Evolutionary conservation across 306 rosid species (phyloP).

Genomic region (Cajanus cajan): DNA sequence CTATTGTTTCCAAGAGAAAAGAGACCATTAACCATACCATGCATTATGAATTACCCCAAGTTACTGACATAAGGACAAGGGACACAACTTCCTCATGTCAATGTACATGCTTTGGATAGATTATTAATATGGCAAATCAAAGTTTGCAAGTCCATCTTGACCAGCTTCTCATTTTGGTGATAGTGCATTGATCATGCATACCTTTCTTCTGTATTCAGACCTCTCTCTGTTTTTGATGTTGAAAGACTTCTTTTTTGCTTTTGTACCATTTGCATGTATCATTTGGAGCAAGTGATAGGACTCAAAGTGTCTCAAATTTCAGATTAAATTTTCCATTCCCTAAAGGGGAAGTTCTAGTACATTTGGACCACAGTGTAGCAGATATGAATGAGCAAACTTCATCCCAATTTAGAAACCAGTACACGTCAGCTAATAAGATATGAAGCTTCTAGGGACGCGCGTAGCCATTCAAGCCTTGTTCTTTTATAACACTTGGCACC

Average conservation of each 20-base stretch:
- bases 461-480: constrained; percentile 30
- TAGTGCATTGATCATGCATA: constrained; percentile 20
- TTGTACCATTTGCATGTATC: constrained; percentile 46
- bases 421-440: constrained; percentile 32
- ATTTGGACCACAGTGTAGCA: constrained; percentile 37
- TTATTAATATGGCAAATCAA: constrained; percentile 32
- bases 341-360: constrained; percentile 36
- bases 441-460: constrained; percentile 39
- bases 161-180: constrained; percentile 38
- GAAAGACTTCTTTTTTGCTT: constrained; percentile 28
- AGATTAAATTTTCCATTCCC: constrained; percentile 47
- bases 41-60: not conserved
- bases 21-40: constrained; percentile 2
- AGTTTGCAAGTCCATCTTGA: constrained; percentile 5
- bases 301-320: constrained; percentile 30
- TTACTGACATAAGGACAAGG: not conserved
- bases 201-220: constrained; percentile 22
- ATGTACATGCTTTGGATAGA: constrained; percentile 6
- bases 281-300: constrained; percentile 40
- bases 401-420: constrained; percentile 34
- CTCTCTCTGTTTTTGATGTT: constrained; percentile 8
- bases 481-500: constrained; percentile 34
- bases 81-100: constrained; percentile 10
- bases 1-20: not conserved
- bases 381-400: constrained; percentile 16